phyloP scores from a whole-genome alignment of 371 early-diverging fungal species.

The Mucor indicus region DNA sequence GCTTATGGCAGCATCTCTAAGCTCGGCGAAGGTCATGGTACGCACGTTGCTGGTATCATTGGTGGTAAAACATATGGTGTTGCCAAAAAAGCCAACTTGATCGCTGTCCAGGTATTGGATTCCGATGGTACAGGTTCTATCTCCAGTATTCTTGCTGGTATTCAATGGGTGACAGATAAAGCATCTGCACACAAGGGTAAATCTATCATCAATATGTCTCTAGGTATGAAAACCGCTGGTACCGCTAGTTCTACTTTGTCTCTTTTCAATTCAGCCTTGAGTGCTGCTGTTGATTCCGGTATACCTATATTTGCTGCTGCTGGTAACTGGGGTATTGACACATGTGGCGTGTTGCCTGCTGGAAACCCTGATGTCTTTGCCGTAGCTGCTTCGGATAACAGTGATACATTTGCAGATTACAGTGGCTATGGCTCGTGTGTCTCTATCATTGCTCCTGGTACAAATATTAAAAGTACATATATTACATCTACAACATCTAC shows the following conservation, averaged over 20 bases:
- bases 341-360: slow-evolving; percentile 71
- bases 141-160: slow-evolving; percentile 66
- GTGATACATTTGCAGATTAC: slow-evolving; percentile 46
- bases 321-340: slow-evolving; percentile 62
- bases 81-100: slow-evolving; percentile 80
- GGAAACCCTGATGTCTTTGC: slow-evolving; percentile 60
- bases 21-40: slow-evolving; percentile 38
- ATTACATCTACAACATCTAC: slow-evolving; percentile 29
- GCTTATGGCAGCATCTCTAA: slow-evolving; percentile 50
- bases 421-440: slow-evolving; percentile 63
- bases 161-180: slow-evolving; percentile 59
- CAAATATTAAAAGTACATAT: slow-evolving; percentile 38
- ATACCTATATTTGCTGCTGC: slow-evolving; percentile 75
- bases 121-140: slow-evolving; percentile 62
- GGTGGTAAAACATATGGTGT: slow-evolving; percentile 80
- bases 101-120: slow-evolving; percentile 85
- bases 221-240: slow-evolving; percentile 35
- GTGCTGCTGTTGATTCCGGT: slow-evolving; percentile 45
- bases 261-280: slow-evolving; percentile 38
- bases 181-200: slow-evolving; percentile 29
- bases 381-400: slow-evolving; percentile 61
- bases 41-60: slow-evolving; percentile 82
- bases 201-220: slow-evolving; percentile 60
- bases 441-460: slow-evolving; percentile 58
- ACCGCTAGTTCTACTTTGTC: slow-evolving; percentile 6